Base-by-base conservation (phyloP, 306 rosid species). In the Casuarina equisetifolia region DNA sequence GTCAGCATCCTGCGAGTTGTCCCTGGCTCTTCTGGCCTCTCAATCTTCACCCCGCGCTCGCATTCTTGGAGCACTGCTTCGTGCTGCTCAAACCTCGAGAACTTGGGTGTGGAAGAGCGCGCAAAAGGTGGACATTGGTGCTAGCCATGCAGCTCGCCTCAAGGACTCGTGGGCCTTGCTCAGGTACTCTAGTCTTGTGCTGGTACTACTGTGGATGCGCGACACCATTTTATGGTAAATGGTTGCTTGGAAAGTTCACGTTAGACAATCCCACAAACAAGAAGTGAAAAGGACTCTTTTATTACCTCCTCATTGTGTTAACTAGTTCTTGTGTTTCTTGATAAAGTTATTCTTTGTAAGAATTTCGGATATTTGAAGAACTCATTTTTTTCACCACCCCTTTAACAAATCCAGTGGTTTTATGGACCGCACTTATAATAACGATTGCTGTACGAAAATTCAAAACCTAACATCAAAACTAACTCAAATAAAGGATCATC, bases 221-320 rank as follows among this genome's bases (percentile, higher is more conserved):
- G 32, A 25, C 32, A 25, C 32, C 32, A 25, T 25, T 25, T 25
- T 25, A 25, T 25, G 32, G 32, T 25, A 25, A 25, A 46, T 94
- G 89, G 73, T 75, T 95, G 83, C 76, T 92, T 45, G 97, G 98
- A 79, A 89, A 89, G 73, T 92, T 87, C 88, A 82, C 87, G 79
- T 79, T 77, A 9, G 61, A 66, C 62, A 70, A 35, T n/a, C 75
- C 73, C 50, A 53, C 75, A 64, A 81, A 78, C 61, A 63, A 78
- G 69, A 25, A 25, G 32, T 25, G 32, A 25, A 25, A 25, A 25
- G 32, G 32, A 25, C 32, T 25, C 32, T 25, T 25, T 25, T 25
- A 25, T 25, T 25, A 25, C 32, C 32, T 25, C 32, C 32, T 25
- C 32, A 25, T 25, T 25, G 32, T 25, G 32, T 25, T 25, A 25